Evolutionary conservation across 352 stramenopile genomes (phyloP), one percentile per base, ranked within the genome.

Genomic region (Globisporangium sylvaticum): DNA sequence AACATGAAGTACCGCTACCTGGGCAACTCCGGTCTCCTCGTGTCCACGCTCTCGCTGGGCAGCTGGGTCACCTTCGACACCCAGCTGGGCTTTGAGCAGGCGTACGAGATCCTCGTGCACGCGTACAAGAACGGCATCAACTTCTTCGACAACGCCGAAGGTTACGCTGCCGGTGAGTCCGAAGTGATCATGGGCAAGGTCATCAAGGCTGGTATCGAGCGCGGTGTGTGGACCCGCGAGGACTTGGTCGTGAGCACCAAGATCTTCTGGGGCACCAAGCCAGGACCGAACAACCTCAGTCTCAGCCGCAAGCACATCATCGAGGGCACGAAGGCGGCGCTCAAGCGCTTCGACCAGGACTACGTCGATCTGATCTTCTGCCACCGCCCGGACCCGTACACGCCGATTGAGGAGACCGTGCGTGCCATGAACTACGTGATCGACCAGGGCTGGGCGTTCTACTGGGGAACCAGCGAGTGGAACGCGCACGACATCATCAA

Each of bases 1-100:
- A 80, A 78, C 56, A 87, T 89, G 79, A 86, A 83, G 76, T 87
- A 88, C 62, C 76, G 78, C 39, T 84, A 76, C 67, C 73, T 88
- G 10, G 80, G 80, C 44, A 80, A 87, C 72, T 67, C 76, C 1
- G 80, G 78, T n/a, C 64, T 83, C 5, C 74, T 85, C 20, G 75
- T 85, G 8, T 85, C 78, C 25, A 67, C 55, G 31, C 67, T 84
- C 34, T 72, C 65, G 24, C 66, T 80, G 34, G 77, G 77, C 24
- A 73, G 69, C 56, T 80, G 73, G 75, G 76, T 79, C 25, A 64
- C 63, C 7, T 66, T 63, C 48, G 59, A 61, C 24, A 52, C 37
- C 10, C 64, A 72, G 20, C 68, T 63, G 55, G 74, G 52, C 18
- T 53, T 59, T 9, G 67, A 72, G 4, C 55, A 55, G 15, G 68